These are phyloP conservation scores for Solanum sparsipilum DNA, from an alignment of 257 asterid species.

Conservation along the genomic window DNA sequence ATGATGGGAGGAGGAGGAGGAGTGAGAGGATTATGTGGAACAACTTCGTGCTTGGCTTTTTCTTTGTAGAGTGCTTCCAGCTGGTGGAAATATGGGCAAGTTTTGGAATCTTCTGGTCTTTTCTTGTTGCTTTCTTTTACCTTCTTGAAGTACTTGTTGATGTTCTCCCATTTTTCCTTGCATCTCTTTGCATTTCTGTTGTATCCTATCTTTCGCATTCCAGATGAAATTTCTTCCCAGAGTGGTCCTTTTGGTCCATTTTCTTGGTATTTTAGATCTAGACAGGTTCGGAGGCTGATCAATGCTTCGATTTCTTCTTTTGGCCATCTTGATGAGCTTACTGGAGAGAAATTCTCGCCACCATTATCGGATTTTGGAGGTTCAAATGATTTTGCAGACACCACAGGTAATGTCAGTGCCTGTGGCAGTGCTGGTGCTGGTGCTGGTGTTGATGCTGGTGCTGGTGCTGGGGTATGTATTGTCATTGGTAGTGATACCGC, in stretches of 20 bases:
- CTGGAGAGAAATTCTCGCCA: conserved; percentile 13
- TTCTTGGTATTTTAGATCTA: conserved; percentile 1
- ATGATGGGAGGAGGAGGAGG: conserved; percentile 46
- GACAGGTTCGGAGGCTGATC: conserved; percentile 52
- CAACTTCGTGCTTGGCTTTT: conserved; percentile 22
- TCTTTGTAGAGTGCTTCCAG: conserved; percentile 51
- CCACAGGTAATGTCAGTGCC: neutral
- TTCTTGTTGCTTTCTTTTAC: conserved; percentile 67
- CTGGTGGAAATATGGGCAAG: conserved; percentile 81
- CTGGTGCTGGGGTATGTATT: neutral
- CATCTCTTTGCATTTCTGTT: conserved; percentile 67
- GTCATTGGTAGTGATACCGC: neutral
- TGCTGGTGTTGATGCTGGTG: neutral
- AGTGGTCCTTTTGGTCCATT: conserved; percentile 43
- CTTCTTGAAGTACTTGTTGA: conserved; percentile 74
- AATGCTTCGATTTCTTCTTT: conserved; percentile 66
- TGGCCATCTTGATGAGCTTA: conserved; percentile 54
- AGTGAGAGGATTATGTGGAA: neutral
- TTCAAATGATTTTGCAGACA: neutral
- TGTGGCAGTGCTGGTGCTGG: neutral
- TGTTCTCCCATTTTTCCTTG: conserved; percentile 92
- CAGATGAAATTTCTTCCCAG: conserved; percentile 76
- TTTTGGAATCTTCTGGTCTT: conserved; percentile 67
- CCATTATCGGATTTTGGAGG: neutral
- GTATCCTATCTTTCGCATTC: conserved; percentile 67